phyloP scores from a whole-genome alignment of 306 rosid genomes.

The Castanea crenata region DNA sequence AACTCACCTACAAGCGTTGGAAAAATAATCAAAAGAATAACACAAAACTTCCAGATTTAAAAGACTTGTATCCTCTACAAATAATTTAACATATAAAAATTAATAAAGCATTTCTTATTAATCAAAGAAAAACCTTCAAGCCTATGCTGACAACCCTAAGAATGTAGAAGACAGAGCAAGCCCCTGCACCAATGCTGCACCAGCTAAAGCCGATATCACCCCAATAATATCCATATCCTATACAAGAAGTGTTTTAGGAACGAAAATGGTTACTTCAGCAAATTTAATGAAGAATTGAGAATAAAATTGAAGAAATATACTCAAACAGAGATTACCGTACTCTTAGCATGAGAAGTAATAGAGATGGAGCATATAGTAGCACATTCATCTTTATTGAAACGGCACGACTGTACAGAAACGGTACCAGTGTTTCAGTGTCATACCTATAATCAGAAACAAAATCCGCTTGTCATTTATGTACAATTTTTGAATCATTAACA shows the following conservation, averaged over 20 bases:
- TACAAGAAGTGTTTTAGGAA: constrained; percentile 23
- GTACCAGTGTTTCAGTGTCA: constrained; percentile 47
- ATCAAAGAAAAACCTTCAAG: neutral
- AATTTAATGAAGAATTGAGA: neutral
- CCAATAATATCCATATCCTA: constrained; percentile 77
- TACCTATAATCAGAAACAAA: constrained; percentile 45
- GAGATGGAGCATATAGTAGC: constrained; percentile 87
- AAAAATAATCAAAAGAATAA: constrained; percentile 23
- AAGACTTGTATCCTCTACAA: constrained; percentile 24
- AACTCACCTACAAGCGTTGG: constrained; percentile 56
- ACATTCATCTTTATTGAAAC: constrained; percentile 97
- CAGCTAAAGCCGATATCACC: constrained; percentile 69
- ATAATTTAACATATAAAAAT: constrained; percentile 14
- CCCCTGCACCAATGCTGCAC: constrained; percentile 93
- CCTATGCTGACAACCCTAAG: neutral
- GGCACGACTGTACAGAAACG: constrained; percentile 53
- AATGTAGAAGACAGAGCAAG: constrained; percentile 15
- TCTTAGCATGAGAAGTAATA: constrained; percentile 87
- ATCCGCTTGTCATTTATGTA: neutral
- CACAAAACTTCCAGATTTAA: constrained; percentile 26
- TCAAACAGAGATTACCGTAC: constrained; percentile 33
- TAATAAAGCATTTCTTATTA: constrained; percentile 8
- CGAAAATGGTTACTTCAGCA: constrained; percentile 20
- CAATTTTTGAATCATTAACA: neutral
- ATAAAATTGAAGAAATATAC: neutral